Evolutionary conservation across 1,284 basidiomycete genomes (phyloP), one percentile per base, ranked within the genome.

Genomic region (Cutaneotrichosporon cyanovorans): DNA sequence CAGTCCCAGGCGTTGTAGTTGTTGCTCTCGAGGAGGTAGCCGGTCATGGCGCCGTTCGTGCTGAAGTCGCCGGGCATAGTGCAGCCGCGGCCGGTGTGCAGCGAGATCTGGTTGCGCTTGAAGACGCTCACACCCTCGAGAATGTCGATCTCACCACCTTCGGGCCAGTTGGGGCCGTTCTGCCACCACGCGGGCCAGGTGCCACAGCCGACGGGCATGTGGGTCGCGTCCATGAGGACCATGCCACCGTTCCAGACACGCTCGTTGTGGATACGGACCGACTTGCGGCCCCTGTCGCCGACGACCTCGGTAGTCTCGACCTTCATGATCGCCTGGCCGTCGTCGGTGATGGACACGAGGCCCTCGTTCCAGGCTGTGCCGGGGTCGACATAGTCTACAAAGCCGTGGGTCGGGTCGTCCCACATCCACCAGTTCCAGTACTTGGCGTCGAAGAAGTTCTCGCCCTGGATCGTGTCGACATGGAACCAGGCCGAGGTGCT

Each of bases 171-270:
- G 48, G 64, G 72, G 22, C 66, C 73, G 61, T 69, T 71, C 47
- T 58, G 61, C 72, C 73, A 73, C 63, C 66, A 74, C 4, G 70
- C 71, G 14, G 69, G 68, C 67, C 88, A 91, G 9, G 82, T 83
- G 33, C 83, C 88, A 68, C 88, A 92, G 7, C 89, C 89, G 2
- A 82, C 83, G 2, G 88, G 88, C 83, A 91, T 89, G 69, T 92
- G 88, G n/a, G 81, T 75, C 14, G 86, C 78, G 66, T 91, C 87
- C 75, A 90, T 77, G 48, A 90, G 76, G 52, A 88, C 74, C 36
- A 89, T 74, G 10, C 80, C 85, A 34, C 60, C 76, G 36, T 64
- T 81, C 63, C 80, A 85, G 2, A 73, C 67, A 50, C 74, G 69
- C 31, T 80, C 70, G 0, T 82, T 81, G 42, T 80, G 80, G 46